phyloP scores from a whole-genome alignment of 106 monocot species.

The Iris macrosiphon region DNA sequence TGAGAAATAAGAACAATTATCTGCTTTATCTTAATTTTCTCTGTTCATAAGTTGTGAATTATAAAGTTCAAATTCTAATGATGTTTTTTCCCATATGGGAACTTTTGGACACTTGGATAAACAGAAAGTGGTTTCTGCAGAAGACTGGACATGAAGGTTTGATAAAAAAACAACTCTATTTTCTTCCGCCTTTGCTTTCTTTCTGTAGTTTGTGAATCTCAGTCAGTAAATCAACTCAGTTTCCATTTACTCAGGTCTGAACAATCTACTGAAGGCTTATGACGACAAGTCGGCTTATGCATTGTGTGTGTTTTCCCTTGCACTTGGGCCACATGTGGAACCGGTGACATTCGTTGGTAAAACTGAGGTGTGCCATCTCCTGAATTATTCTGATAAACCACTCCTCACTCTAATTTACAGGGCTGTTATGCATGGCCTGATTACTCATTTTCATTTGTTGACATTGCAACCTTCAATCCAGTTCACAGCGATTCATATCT shows the following conservation, averaged over 20 bases:
- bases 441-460: too few relatives aligned
- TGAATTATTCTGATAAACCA: neutral
- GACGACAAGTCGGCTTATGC: slow-evolving; percentile 98
- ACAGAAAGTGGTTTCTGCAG: slow-evolving; percentile 97
- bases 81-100: neutral
- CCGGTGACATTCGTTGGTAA: slow-evolving; percentile 86
- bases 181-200: too few relatives aligned
- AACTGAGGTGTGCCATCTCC: slow-evolving; percentile 44
- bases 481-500: too few relatives aligned
- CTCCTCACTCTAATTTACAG: neutral
- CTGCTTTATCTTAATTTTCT: neutral
- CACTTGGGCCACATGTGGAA: slow-evolving; percentile 63
- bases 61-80: neutral
- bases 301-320: slow-evolving; percentile 94
- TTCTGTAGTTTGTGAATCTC: too few relatives aligned
- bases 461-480: too few relatives aligned
- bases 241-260: slow-evolving; percentile 44
- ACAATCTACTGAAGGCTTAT: slow-evolving; percentile 79
- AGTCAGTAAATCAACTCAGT: neutral
- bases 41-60: neutral
- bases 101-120: slow-evolving; percentile 8
- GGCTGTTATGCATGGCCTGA: too few relatives aligned
- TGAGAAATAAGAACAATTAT: neutral
- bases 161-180: too few relatives aligned
- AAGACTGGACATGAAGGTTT: slow-evolving; percentile 98